Conservation (phyloP, 1,139 yeast genomes). For the Blastobotrys capitulatus region DNA sequence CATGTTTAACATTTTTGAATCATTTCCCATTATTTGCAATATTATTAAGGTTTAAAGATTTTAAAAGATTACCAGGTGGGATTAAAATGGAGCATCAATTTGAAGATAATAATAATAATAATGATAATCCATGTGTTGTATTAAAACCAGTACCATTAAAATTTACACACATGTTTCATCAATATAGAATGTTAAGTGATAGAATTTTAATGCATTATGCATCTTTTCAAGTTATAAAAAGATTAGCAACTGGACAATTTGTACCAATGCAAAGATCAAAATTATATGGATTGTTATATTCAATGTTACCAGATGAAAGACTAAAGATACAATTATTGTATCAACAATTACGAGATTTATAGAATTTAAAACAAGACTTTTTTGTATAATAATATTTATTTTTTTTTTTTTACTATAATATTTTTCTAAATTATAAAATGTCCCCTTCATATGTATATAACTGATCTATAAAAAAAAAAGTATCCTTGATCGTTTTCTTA, state of each 20-base stretch:
- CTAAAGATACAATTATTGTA: conserved; percentile 19
- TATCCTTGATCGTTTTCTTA: no score
- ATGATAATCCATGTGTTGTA: conserved; percentile 20
- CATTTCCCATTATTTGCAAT: conserved; percentile 85
- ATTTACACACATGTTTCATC: conserved; percentile 42
- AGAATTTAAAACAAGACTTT: not conserved
- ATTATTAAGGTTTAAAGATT: conserved; percentile 71
- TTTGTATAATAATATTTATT: not conserved
- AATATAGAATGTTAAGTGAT: conserved; percentile 40
- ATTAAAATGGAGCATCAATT: conserved; percentile 39
- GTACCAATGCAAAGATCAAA: conserved; percentile 44
- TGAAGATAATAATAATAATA: not conserved
- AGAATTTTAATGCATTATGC: conserved; percentile 41
- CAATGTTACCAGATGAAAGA: conserved; percentile 43
- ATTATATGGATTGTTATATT: conserved; percentile 44
- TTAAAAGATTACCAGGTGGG: conserved; percentile 89
- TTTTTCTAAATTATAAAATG: not conserved
- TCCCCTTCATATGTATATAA: not conserved
- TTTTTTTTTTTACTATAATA: not conserved
- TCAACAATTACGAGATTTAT: conserved; percentile 16
- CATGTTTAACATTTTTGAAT: conserved; percentile 59
- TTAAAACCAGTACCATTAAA: conserved; percentile 44
- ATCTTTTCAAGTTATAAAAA: conserved; percentile 37
- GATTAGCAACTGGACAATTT: conserved; percentile 42
- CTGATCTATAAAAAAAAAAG: no score